Percentiles rank a stretch among this genome's conserved stretches.
These are phyloP conservation scores for Tephrocybe sp. DNA, from an alignment of 768 basidiomycete species.

Conservation along the genomic window DNA sequence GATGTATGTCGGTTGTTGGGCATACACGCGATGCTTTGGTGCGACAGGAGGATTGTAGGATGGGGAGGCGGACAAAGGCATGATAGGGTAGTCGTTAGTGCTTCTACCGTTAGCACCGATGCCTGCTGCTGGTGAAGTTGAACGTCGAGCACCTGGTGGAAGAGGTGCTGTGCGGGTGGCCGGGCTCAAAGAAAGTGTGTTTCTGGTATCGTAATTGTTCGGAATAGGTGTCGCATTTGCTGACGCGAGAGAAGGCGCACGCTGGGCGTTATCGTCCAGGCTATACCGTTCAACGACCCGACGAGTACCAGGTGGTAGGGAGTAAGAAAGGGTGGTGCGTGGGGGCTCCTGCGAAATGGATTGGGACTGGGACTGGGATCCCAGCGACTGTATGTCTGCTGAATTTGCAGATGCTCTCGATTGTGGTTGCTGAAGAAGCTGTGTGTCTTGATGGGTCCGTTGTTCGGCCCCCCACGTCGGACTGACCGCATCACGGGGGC, in stretches of 20 bases:
- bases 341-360: slow-evolving; percentile 34
- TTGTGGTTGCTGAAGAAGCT: slow-evolving; percentile 19
- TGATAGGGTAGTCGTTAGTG: slow-evolving; percentile 44
- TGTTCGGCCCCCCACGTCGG: slow-evolving; percentile 24
- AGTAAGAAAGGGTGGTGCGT: slow-evolving; percentile 43
- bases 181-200: slow-evolving; percentile 14
- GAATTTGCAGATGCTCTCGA: slow-evolving; percentile 24
- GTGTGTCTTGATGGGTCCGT: slow-evolving; percentile 20
- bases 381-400: slow-evolving; percentile 30
- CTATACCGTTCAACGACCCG: slow-evolving; percentile 54
- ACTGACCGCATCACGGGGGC: slow-evolving; percentile 16
- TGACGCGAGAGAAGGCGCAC: slow-evolving; percentile 33
- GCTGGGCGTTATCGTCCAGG: slow-evolving; percentile 44
- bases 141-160: slow-evolving; percentile 46
- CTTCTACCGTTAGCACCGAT: slow-evolving; percentile 27
- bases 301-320: slow-evolving; percentile 42
- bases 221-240: slow-evolving; percentile 32
- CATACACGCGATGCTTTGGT: slow-evolving; percentile 62
- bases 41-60: slow-evolving; percentile 66
- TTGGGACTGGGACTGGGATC: slow-evolving; percentile 30
- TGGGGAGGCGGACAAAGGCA: slow-evolving; percentile 59
- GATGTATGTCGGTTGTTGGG: slow-evolving; percentile 79
- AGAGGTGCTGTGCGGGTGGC: slow-evolving; percentile 31
- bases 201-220: slow-evolving; percentile 28
- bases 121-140: slow-evolving; percentile 40